These are phyloP conservation scores for Amaranthus hypochondriacus DNA, from an alignment of 148 eudicot species.

Conservation along the genomic window DNA sequence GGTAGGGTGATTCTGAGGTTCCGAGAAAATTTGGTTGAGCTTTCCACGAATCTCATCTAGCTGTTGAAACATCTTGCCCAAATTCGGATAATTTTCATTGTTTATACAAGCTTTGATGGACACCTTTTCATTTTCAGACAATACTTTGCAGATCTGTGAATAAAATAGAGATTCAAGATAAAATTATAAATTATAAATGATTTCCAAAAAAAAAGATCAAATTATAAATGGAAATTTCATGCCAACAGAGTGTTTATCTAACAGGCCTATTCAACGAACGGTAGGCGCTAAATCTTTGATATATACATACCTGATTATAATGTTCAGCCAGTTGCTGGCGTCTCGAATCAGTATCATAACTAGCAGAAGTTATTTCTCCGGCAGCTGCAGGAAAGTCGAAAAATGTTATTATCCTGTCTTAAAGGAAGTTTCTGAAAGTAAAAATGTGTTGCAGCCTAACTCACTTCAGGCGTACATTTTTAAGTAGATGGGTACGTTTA, in stretches of 20 bases:
- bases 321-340: constrained; percentile 49
- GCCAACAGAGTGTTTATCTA: neutral
- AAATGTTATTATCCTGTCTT: neutral
- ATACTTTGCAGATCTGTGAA: constrained; percentile 49
- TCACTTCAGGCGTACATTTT: neutral
- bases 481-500: too few species aligned
- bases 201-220: too few species aligned
- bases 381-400: constrained; percentile 40
- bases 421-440: neutral
- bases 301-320: constrained; percentile 56
- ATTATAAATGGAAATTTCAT: neutral
- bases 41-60: constrained; percentile 36
- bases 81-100: constrained; percentile 26
- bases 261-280: neutral
- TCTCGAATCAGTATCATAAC: constrained; percentile 41
- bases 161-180: neutral
- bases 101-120: constrained; percentile 34
- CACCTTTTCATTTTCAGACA: constrained; percentile 36
- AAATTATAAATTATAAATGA: neutral
- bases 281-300: neutral
- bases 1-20: constrained; percentile 13
- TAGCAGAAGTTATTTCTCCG: constrained; percentile 42
- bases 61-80: constrained; percentile 39
- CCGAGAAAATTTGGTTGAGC: constrained; percentile 33
- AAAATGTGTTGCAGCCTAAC: neutral